Evolutionary conservation across 345 rosid species (phyloP).

Genomic region (Garcia nutans): DNA sequence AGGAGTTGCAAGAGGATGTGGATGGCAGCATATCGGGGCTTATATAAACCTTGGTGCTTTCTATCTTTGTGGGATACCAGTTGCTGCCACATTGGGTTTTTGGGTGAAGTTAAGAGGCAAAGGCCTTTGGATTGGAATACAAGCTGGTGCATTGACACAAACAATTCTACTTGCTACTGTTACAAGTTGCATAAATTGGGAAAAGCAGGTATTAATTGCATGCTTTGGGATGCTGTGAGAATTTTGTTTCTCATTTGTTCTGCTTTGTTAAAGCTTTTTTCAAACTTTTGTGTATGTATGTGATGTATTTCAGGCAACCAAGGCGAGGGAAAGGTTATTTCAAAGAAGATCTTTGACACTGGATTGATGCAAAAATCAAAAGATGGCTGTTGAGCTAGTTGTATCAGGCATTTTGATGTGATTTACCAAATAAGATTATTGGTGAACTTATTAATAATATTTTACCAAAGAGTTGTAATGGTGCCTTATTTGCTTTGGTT

Average conservation of each 20-base stretch:
- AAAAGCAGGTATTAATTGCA: slow-evolving; percentile 19
- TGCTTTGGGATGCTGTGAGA: not conserved
- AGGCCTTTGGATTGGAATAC: slow-evolving; percentile 30
- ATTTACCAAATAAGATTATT: too few species aligned
- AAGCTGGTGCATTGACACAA: slow-evolving; percentile 17
- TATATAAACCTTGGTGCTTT: slow-evolving; percentile 23
- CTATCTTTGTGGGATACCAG: slow-evolving; percentile 24
- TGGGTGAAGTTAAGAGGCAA: slow-evolving; percentile 19
- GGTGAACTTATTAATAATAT: too few species aligned
- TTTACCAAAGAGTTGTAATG: too few species aligned
- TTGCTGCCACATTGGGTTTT: slow-evolving; percentile 24
- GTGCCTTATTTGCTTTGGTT: too few species aligned
- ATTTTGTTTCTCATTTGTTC: not conserved
- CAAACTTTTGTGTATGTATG: too few species aligned
- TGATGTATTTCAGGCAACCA: slow-evolving; percentile 9
- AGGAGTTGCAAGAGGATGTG: slow-evolving; percentile 27
- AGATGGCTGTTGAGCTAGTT: too few species aligned
- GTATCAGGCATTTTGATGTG: too few species aligned
- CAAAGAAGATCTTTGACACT: slow-evolving; percentile 1
- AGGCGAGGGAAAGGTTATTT: slow-evolving; percentile 20
- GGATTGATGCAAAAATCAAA: not conserved
- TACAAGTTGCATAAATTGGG: slow-evolving; percentile 18
- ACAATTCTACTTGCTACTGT: slow-evolving; percentile 13
- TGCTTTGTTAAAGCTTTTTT: too few species aligned
- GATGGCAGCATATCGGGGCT: slow-evolving; percentile 28